Evolutionary conservation across 345 rosid species (phyloP), one percentile per base, ranked within the genome.

Genomic region (Eucalyptus marginata): DNA sequence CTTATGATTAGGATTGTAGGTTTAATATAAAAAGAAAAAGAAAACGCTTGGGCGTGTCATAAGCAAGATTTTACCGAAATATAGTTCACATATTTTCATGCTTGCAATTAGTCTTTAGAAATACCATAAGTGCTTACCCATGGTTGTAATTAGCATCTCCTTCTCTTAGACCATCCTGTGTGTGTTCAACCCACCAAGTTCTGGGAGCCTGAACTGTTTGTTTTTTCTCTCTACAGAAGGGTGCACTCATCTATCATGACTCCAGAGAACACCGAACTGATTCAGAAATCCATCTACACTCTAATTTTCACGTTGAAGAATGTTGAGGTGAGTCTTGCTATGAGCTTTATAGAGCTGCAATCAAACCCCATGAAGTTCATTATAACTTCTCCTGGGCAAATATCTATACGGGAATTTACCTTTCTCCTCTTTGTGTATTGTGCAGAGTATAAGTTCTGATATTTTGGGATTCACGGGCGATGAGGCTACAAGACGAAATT

Each of bases 401-500:
- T 33, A 52, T 86, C 27, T 6, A 11, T 76, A 76, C 0, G 8
- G 47, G 29, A 86, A 54, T 44, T 59, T n/a, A 86, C 68, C 76
- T 20, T 79, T 43, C 51, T 49, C 13, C 46, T 86, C 85, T 58
- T 85, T 24, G 71, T 81, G 87, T 50, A 44, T 44, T 59, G 31
- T 11, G 92, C 94, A 98, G 99, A 96, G 92, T 90, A 97, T 98
- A 95, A 98, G 97, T 94, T 96, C 99, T 15, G 99, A 98, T 92
- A 91, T 98, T 52, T 92, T 98, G 91, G 99, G 99, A 87, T 97
- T 97, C 95, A 98, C 99, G n/a, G 99, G 99, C 20, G 99, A 98
- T 62, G 99, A 98, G 89, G 93, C 96, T 86, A 97, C 99, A 11
- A 96, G 99, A 91, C 91, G 90, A 92, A 98, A 95, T 92, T 93